These are phyloP conservation scores for Fusarium tricinctum DNA, from an alignment of 2,329 filamentous ascomycete species.

Conservation along the genomic window DNA sequence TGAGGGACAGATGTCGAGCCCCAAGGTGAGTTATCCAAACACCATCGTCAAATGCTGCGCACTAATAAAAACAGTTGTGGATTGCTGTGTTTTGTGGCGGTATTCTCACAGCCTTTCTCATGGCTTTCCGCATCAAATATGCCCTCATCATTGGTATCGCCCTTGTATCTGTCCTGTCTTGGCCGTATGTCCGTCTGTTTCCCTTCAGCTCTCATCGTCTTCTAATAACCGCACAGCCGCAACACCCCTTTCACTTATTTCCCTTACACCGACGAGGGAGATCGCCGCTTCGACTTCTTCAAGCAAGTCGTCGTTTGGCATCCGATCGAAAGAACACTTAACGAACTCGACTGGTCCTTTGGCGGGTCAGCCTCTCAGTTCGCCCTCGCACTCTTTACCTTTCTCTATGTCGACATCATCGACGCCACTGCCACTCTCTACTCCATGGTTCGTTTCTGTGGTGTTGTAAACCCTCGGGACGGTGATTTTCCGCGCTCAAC, in stretches of 20 bases:
- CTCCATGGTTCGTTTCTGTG: conserved; percentile 84
- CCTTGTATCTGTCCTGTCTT: conserved; percentile 79
- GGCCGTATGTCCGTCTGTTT: conserved; percentile 65
- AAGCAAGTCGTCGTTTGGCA: conserved; percentile 79
- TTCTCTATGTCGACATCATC: conserved; percentile 84
- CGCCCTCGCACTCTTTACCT: conserved; percentile 79
- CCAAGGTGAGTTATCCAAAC: conserved; percentile 65
- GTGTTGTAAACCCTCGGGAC: conserved; percentile 72
- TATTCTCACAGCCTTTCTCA: conserved; percentile 82
- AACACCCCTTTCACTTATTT: conserved; percentile 80
- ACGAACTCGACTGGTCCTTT: conserved; percentile 76
- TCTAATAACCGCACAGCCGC: conserved; percentile 60
- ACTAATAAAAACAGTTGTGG: conserved; percentile 73
- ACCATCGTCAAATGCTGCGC: no score
- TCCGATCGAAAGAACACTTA: conserved; percentile 74
- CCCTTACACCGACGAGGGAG: conserved; percentile 73
- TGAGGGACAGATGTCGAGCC: conserved; percentile 79
- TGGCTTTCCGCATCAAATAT: conserved; percentile 82
- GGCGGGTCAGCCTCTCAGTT: conserved; percentile 70
- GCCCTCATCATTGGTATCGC: conserved; percentile 81
- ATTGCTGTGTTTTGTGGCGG: conserved; percentile 86
- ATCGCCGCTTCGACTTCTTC: conserved; percentile 79
- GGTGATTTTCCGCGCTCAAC: conserved; percentile 91
- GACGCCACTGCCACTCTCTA: conserved; percentile 83
- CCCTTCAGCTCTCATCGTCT: background rate